Percentiles rank a stretch among this genome's conserved stretches.
These are phyloP conservation scores for Penicillium hordei DNA, from an alignment of 2,329 filamentous ascomycete genomes.

Conservation along the genomic window DNA sequence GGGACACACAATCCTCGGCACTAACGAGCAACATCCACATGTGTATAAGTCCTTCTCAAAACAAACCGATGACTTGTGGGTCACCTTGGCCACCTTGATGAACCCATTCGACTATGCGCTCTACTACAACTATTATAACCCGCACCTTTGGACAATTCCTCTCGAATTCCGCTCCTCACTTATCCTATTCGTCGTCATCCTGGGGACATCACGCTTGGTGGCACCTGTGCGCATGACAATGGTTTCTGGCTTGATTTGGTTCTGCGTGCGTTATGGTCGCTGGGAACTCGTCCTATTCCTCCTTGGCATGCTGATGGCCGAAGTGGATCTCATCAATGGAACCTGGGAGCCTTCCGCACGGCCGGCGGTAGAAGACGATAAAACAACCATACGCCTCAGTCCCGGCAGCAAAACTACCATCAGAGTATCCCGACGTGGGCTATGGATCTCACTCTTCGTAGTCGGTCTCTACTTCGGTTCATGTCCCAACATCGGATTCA, in stretches of 20 bases:
- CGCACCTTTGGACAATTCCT: constrained; percentile 50
- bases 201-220: constrained; percentile 41
- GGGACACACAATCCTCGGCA: constrained; percentile 41
- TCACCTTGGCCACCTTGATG: constrained; percentile 35
- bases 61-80: constrained; percentile 41
- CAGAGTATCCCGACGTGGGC: constrained; percentile 29
- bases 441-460: constrained; percentile 42
- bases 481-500: constrained; percentile 41
- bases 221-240: constrained; percentile 35
- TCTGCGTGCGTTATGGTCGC: constrained; percentile 44
- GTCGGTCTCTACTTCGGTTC: constrained; percentile 46
- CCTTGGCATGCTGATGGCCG: constrained; percentile 45
- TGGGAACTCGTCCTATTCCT: constrained; percentile 48
- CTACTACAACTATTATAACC: constrained; percentile 47
- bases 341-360: constrained; percentile 32
- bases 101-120: constrained; percentile 42
- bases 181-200: constrained; percentile 44
- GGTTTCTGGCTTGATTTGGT: constrained; percentile 36
- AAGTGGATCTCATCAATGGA: constrained; percentile 43
- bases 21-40: constrained; percentile 47
- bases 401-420: constrained; percentile 17
- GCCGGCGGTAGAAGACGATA: constrained; percentile 12
- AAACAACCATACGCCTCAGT: constrained; percentile 20
- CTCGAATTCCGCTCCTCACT: constrained; percentile 49
- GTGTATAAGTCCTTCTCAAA: constrained; percentile 33